A percentile compares a stretch with the other conserved stretches of the same genome.
These are phyloP conservation scores for Asparagopsis taxiformis DNA, from an alignment of 31 red algal genomes.

Conservation along the genomic window DNA sequence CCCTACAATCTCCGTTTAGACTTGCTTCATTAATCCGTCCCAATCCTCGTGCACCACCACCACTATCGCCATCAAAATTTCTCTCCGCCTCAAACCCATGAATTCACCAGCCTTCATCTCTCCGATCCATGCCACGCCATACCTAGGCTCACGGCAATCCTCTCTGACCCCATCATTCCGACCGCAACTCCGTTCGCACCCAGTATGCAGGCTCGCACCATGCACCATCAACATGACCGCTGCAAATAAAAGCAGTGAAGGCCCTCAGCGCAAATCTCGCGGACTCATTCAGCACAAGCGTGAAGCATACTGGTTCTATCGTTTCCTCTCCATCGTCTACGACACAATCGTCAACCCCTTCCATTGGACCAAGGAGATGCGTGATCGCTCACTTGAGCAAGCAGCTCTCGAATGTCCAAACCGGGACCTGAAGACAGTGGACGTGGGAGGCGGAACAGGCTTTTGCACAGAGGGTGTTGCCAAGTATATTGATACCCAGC, in stretches of 20 bases:
- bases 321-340: conserved; percentile 98
- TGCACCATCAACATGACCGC: conserved; percentile 61
- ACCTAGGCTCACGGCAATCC: conserved; percentile 4
- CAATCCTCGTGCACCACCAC: too few relatives aligned
- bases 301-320: conserved; percentile 99
- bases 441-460: conserved; percentile 95
- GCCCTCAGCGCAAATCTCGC: conserved; percentile 47
- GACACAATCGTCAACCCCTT: conserved; percentile 99
- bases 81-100: too few relatives aligned
- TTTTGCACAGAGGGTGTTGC: conserved; percentile 94
- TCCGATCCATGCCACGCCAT: not conserved
- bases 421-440: conserved; percentile 74
- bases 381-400: conserved; percentile 79
- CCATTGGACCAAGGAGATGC: conserved; percentile 97
- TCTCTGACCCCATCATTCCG: conserved; percentile 22
- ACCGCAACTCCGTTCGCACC: not conserved
- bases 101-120: conserved; percentile 36
- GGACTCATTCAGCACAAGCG: conserved; percentile 98
- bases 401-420: conserved; percentile 63
- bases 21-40: too few relatives aligned
- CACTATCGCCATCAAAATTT: too few relatives aligned
- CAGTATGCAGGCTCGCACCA: too few relatives aligned
- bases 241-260: conserved; percentile 18
- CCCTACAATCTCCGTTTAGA: too few relatives aligned
- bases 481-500: conserved; percentile 72